Base-by-base conservation (phyloP, 768 basidiomycete genomes). In the Cystofilobasidium capitatum region DNA sequence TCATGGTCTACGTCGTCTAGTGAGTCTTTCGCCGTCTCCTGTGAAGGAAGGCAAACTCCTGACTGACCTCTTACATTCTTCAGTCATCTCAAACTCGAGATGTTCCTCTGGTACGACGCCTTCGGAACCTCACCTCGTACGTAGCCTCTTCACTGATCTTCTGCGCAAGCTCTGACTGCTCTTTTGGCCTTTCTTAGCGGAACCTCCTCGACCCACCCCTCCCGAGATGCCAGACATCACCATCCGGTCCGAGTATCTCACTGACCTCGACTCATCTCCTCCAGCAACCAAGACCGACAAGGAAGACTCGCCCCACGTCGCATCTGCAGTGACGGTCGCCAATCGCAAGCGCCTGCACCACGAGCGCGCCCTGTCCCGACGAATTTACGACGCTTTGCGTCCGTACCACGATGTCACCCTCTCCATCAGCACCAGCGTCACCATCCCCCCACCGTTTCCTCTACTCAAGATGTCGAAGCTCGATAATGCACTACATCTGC, bases 371-470 rank as follows among this genome's bases (percentile, higher is more conserved):
- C 80, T 91, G 10, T 86, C 91, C 8, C 81, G 83, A 63, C 84
- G 89, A 24, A 91, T 96, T 37, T 84, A 89, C 59, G 81, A 87
- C 63, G 85, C 88, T 0, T 80, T 93, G n/a, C 83, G 88, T 45
- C 88, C 89, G 1, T 99, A 96, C 75, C 79, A 81, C 71, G 84
- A 80, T 69, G 92, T 89, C 1, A 91, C 91, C 73, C 88, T 97
- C 36, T 98, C 96, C 1, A 89, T 91, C 49, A 97, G 93, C 2
- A 88, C 93, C 0, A 91, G 92, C 0, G 79, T 97, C 57, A 84
- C 90, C 6, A 96, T 96, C 75, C 89, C 87, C 17, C 91, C 94
- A 29, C 96, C 96, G 5, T 87, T 89, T 74, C 88, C 92, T 9
- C 83, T 99, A 45, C 80, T 83, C 3, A 83, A 83, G 55, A 96